A percentile compares a stretch with the other conserved stretches of the same genome.
These are phyloP conservation scores for Pseudogymnoascus sp. DNA, from an alignment of 2,329 filamentous ascomycete genomes.

Conservation along the genomic window DNA sequence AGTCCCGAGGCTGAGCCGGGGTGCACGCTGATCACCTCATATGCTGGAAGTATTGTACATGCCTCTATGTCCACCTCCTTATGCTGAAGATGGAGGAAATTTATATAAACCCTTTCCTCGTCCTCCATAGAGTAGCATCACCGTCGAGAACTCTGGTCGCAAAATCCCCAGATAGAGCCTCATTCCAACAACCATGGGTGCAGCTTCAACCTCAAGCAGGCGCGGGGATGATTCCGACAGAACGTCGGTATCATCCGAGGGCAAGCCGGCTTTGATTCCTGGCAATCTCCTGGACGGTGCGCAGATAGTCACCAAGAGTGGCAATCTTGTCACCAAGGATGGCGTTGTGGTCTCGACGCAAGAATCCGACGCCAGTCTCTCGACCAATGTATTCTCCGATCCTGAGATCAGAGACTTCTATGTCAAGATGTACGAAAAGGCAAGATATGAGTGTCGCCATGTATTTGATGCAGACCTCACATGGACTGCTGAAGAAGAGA, in stretches of 20 bases:
- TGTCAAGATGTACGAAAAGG: constrained; percentile 21
- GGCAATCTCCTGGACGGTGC: constrained; percentile 10
- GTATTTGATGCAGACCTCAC: constrained; percentile 21
- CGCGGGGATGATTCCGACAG: constrained; percentile 2
- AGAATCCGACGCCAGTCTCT: constrained; percentile 9
- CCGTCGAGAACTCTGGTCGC: constrained; percentile 2
- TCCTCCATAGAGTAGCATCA: neutral
- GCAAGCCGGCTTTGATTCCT: neutral
- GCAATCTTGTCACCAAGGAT: constrained; percentile 14
- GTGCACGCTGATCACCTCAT: constrained; percentile 6
- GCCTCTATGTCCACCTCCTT: neutral
- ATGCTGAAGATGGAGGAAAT: neutral
- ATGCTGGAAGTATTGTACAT: neutral
- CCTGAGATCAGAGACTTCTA: constrained; percentile 23
- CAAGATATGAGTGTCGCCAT: constrained; percentile 23
- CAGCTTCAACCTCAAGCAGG: neutral
- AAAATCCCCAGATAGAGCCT: neutral
- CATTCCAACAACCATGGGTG: constrained; percentile 1
- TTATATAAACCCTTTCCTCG: constrained; percentile 1
- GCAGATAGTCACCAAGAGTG: constrained; percentile 8
- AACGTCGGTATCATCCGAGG: constrained; percentile 1
- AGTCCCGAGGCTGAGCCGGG: neutral
- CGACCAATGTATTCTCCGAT: constrained; percentile 19
- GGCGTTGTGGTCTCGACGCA: constrained; percentile 12
- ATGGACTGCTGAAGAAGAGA: constrained; percentile 16